A percentile compares a stretch with the other conserved stretches of the same genome.
phyloP scores from a whole-genome alignment of 2,329 filamentous ascomycete species.

The Fusarium zealandicum region DNA sequence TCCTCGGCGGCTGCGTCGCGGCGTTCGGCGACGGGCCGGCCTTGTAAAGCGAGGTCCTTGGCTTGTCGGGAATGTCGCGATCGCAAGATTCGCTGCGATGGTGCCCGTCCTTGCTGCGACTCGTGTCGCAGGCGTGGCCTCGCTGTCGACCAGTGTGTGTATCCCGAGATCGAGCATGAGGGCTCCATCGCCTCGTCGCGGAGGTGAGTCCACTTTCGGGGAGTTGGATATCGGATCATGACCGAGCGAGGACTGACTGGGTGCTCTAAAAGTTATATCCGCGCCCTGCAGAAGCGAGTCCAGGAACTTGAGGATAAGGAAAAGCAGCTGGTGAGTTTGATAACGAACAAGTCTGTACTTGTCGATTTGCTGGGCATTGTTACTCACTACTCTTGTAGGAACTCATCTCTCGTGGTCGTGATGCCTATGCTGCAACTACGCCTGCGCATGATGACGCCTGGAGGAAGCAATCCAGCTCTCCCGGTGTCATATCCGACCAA shows the following conservation, averaged over 20 bases:
- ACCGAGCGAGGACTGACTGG: conserved; percentile 8
- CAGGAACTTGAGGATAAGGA: conserved; percentile 40
- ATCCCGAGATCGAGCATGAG: conserved; percentile 41
- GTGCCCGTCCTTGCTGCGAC: conserved; percentile 39
- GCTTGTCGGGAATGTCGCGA: conserved; percentile 42
- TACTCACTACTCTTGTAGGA: conserved; percentile 23
- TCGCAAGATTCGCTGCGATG: conserved; percentile 42
- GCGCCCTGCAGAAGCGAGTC: conserved; percentile 39
- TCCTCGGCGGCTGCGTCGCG: conserved; percentile 30
- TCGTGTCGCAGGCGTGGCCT: conserved; percentile 38
- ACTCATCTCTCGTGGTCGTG: conserved; percentile 20
- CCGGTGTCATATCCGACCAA: conserved; percentile 26
- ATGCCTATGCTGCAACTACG: conserved; percentile 28
- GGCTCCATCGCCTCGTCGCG: conserved; percentile 41
- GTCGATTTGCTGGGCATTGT: neutral
- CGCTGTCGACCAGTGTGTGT: conserved; percentile 37
- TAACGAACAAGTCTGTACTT: conserved; percentile 3
- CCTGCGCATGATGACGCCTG: conserved; percentile 34
- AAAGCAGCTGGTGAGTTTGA: conserved; percentile 36
- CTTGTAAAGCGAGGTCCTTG: conserved; percentile 40
- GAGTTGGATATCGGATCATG: neutral
- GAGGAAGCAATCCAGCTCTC: conserved; percentile 32
- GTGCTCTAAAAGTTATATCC: conserved; percentile 34
- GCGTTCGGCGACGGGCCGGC: conserved; percentile 31
- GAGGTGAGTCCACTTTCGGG: conserved; percentile 30